Conservation (phyloP, 1,284 basidiomycete species). For the Ceratobasidium sp. region DNA sequence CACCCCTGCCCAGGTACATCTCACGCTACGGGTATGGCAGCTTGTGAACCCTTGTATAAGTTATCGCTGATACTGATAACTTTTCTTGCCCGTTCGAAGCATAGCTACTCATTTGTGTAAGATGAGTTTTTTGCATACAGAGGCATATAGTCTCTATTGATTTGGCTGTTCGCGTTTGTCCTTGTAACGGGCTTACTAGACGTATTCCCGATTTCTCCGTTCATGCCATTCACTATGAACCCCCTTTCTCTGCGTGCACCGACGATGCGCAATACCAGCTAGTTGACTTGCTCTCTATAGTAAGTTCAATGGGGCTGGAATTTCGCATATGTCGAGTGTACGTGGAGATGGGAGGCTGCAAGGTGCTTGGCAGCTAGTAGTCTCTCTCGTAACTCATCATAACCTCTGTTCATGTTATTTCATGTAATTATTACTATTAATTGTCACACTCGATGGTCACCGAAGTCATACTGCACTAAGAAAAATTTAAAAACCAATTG, state of each 20-base stretch:
- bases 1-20: too few relatives aligned
- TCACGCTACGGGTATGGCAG: too few relatives aligned
- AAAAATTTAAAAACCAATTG: background rate
- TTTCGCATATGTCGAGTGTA: constrained; percentile 47
- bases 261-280: constrained; percentile 27
- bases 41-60: too few relatives aligned
- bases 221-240: background rate
- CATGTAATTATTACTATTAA: background rate
- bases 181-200: background rate
- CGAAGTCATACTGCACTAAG: background rate
- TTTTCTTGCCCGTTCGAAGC: too few relatives aligned
- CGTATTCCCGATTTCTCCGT: background rate
- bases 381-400: background rate
- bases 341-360: constrained; percentile 25
- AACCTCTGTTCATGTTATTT: background rate
- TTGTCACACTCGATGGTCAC: too few relatives aligned
- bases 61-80: too few relatives aligned
- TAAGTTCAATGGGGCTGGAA: constrained; percentile 10
- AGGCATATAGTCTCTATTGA: background rate
- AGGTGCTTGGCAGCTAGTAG: background rate
- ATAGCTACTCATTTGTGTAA: too few relatives aligned
- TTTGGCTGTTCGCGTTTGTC: background rate
- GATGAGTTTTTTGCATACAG: background rate
- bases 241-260: constrained; percentile 38
- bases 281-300: constrained; percentile 32